Conservation (phyloP, 2,329 filamentous ascomycete species). For the Curvularia sp. region DNA sequence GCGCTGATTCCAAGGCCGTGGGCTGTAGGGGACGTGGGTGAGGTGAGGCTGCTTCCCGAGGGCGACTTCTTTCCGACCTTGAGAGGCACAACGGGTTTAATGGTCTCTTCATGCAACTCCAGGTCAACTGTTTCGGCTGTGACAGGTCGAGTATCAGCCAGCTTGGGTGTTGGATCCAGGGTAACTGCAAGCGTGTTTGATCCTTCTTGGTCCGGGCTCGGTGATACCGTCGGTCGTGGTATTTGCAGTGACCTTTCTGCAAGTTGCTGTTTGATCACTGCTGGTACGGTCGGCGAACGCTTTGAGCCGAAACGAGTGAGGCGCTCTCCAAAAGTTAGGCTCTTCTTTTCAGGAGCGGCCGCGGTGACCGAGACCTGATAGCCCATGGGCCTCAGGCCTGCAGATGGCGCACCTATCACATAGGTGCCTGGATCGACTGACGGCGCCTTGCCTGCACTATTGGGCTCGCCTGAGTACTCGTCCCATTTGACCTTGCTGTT, state of each 20-base stretch:
- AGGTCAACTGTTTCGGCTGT: constrained; percentile 33
- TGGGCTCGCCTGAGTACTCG: constrained; percentile 71
- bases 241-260: constrained; percentile 65
- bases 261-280: constrained; percentile 64
- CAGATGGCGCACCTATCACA: constrained; percentile 28
- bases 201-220: constrained; percentile 26
- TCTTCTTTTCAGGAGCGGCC: constrained; percentile 35
- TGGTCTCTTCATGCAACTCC: constrained; percentile 47
- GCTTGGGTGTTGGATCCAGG: constrained; percentile 26
- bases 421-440: constrained; percentile 62
- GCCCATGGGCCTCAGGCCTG: constrained; percentile 34
- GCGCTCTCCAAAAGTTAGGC: constrained; percentile 43
- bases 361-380: constrained; percentile 44
- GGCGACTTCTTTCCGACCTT: constrained; percentile 52
- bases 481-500: constrained; percentile 63
- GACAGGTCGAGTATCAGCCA: constrained; percentile 43
- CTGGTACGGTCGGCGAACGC: constrained; percentile 22
- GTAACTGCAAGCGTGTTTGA: constrained; percentile 39
- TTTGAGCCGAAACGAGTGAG: constrained; percentile 36
- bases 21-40: constrained; percentile 37
- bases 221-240: constrained; percentile 38
- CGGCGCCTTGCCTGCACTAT: constrained; percentile 59
- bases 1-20: constrained; percentile 35
- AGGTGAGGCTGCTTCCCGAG: constrained; percentile 42
- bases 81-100: constrained; percentile 55